phyloP scores from a whole-genome alignment of 331 rosid species.

The Stylosanthes scabra region DNA sequence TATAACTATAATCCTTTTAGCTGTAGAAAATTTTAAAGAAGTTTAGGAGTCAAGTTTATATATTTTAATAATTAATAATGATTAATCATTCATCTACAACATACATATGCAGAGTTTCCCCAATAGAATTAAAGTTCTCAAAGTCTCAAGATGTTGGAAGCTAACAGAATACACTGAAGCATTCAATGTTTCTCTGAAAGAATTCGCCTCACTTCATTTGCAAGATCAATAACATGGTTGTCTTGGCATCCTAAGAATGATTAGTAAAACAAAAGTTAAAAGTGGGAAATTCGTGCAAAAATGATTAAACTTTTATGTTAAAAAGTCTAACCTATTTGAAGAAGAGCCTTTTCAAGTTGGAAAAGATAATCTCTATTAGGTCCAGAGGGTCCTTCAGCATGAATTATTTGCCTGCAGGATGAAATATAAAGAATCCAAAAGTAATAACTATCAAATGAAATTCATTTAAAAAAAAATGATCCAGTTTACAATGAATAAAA shows the following conservation, averaged over 20 bases:
- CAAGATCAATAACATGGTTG: constrained; percentile 77
- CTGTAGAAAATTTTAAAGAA: no score
- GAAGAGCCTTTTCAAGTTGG: constrained; percentile 80
- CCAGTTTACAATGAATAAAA: neutral
- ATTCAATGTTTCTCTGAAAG: constrained; percentile 55
- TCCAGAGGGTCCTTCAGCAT: constrained; percentile 89
- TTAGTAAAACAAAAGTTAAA: neutral
- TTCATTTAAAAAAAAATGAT: no score
- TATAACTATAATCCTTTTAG: no score
- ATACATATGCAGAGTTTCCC: neutral
- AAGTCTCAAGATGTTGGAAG: neutral
- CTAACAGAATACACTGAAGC: neutral
- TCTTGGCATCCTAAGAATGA: constrained; percentile 61
- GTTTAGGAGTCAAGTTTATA: no score
- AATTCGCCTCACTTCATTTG: constrained; percentile 81
- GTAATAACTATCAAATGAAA: neutral
- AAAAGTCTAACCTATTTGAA: constrained; percentile 63
- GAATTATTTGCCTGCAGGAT: constrained; percentile 67
- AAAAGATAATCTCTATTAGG: constrained; percentile 91
- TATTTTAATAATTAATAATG: no score
- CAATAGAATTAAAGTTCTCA: neutral
- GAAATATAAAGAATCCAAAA: neutral
- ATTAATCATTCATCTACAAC: no score
- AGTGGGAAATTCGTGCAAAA: constrained; percentile 2
- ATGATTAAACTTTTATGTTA: constrained; percentile 3